Evolutionary conservation across 176 grass and related monocot genomes (phyloP).

Genomic region (Eremochloa ophiuroides): DNA sequence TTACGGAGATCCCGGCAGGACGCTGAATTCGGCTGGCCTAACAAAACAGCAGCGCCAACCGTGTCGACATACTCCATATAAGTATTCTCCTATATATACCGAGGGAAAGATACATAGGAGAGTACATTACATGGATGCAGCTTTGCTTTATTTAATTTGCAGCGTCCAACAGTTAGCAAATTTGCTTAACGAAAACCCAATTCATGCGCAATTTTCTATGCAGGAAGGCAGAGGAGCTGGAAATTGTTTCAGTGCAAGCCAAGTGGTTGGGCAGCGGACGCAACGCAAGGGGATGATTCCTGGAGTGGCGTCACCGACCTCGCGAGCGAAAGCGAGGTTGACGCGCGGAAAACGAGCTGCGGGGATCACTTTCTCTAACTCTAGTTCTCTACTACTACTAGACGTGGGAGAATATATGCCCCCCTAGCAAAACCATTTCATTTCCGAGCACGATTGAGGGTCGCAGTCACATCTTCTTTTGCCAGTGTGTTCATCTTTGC

Average conservation of each 20-base stretch:
- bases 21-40: background rate
- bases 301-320: slow-evolving; percentile 1
- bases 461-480: background rate
- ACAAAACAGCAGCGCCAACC: background rate
- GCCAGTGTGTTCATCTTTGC: background rate
- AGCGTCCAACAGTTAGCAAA: background rate
- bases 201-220: too few relatives aligned
- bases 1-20: background rate
- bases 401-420: slow-evolving; percentile 22
- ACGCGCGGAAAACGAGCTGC: background rate
- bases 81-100: too few relatives aligned
- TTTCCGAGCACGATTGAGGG: background rate
- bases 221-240: background rate
- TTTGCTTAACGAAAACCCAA: background rate
- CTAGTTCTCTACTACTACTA: too few relatives aligned
- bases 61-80: too few relatives aligned
- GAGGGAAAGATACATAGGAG: background rate
- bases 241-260: background rate
- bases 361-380: background rate
- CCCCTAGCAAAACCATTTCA: background rate
- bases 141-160: background rate
- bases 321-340: slow-evolving; percentile 14
- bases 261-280: background rate
- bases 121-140: background rate
- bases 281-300: background rate